Conservation (phyloP, 352 stramenopile species). For the Globisporangium nagaii region DNA sequence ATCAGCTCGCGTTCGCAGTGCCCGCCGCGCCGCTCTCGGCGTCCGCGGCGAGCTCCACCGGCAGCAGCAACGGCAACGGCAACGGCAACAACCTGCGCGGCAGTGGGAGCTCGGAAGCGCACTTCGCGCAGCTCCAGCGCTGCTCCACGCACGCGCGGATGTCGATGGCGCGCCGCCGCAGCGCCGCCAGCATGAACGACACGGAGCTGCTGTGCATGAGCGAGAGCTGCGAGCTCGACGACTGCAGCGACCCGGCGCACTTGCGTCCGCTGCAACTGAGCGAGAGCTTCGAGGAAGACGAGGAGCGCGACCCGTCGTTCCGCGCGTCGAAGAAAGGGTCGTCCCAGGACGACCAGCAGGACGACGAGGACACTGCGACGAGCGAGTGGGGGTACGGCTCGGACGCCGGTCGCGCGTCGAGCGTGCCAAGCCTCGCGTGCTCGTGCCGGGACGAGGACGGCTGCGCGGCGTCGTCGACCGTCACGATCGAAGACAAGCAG, state of each 20-base stretch:
- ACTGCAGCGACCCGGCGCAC: conserved; percentile 15
- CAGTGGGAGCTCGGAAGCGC: conserved; percentile 4
- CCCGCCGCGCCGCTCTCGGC: conserved; percentile 21
- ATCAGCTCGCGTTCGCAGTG: conserved; percentile 58
- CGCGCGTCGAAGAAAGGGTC: conserved; percentile 26
- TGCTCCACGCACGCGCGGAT: conserved; percentile 32
- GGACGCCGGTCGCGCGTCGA: conserved; percentile 30
- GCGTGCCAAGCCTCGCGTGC: conserved; percentile 38
- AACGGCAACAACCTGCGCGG: conserved; percentile 5
- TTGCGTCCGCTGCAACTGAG: conserved; percentile 5
- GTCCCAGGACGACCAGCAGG: conserved; percentile 20
- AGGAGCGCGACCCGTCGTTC: conserved; percentile 7
- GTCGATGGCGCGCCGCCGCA: conserved; percentile 26
- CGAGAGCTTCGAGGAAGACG: conserved; percentile 13
- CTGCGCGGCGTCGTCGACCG: conserved; percentile 31
- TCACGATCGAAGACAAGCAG: conserved; percentile 63
- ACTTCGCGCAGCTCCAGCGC: conserved; percentile 19
- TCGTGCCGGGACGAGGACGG: conserved; percentile 33
- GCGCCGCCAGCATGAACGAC: conserved; percentile 26
- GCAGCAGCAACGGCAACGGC: not conserved
- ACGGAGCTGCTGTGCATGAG: conserved; percentile 8
- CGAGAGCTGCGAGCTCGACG: conserved; percentile 11
- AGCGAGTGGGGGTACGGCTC: conserved; percentile 32
- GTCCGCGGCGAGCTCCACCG: not conserved
- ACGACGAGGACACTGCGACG: conserved; percentile 29